Conservation (phyloP, 148 eudicot genomes). For the Amaranthus hypochondriacus region DNA sequence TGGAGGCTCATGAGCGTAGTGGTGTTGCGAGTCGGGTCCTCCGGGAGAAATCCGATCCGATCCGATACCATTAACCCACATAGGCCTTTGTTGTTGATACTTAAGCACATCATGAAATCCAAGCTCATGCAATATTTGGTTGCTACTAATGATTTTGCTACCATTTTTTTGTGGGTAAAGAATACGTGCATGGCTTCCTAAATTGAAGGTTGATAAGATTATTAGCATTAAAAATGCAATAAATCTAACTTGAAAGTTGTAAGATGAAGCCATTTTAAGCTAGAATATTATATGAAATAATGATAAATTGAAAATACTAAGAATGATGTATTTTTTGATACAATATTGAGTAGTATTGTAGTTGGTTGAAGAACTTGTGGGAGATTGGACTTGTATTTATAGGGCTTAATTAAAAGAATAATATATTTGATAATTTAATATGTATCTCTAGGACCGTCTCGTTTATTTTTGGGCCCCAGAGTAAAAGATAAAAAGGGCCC, state of each 20-base stretch:
- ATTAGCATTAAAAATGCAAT: conserved; percentile 11
- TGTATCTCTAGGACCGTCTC: too few relatives aligned
- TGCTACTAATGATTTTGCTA: conserved; percentile 17
- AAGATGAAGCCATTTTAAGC: conserved; percentile 11
- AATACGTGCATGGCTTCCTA: conserved; percentile 29
- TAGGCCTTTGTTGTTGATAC: conserved; percentile 20
- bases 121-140: conserved; percentile 29
- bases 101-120: conserved; percentile 31
- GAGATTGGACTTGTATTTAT: neutral
- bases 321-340: neutral
- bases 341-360: neutral
- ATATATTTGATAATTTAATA: neutral
- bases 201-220: conserved; percentile 2
- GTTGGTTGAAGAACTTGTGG: neutral
- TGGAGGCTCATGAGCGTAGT: conserved; percentile 14
- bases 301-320: neutral
- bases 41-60: conserved; percentile 29
- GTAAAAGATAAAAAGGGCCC: too few relatives aligned
- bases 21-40: conserved; percentile 34
- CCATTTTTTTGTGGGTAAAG: conserved; percentile 13
- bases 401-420: neutral
- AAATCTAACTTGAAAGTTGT: neutral
- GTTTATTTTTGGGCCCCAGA: too few relatives aligned
- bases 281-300: neutral
- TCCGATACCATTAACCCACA: conserved; percentile 20